Conservation (phyloP, 2,329 filamentous ascomycete genomes). For the Volutella citrinella region DNA sequence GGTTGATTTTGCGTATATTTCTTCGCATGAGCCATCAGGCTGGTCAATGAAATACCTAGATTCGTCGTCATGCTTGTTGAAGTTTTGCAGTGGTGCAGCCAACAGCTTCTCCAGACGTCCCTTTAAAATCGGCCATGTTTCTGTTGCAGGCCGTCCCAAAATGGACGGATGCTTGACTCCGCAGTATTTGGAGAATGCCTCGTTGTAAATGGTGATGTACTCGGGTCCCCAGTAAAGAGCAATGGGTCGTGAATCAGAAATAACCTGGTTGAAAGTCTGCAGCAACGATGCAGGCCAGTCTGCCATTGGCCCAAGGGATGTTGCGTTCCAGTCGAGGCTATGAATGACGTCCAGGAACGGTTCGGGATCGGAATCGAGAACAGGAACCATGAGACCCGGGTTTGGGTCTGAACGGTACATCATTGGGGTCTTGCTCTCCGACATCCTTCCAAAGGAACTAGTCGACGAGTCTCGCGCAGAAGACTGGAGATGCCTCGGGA, state of each 20-base stretch:
- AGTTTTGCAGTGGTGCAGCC: conserved; percentile 26
- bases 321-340: conserved; percentile 44
- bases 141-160: conserved; percentile 57
- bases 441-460: conserved; percentile 17
- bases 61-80: conserved; percentile 39
- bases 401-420: conserved; percentile 30
- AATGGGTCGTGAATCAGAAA: conserved; percentile 46
- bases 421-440: conserved; percentile 23
- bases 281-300: conserved; percentile 46
- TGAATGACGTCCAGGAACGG: conserved; percentile 39
- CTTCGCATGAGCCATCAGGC: conserved; percentile 39
- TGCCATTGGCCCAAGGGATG: conserved; percentile 44
- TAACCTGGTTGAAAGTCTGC: conserved; percentile 41
- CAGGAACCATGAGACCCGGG: conserved; percentile 30
- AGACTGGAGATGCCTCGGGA: conserved; percentile 19
- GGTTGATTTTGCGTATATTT: conserved; percentile 48
- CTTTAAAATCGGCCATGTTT: conserved; percentile 58
- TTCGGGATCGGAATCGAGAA: conserved; percentile 34
- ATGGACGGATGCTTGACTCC: conserved; percentile 62
- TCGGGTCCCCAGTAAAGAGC: conserved; percentile 65
- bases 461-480: conserved; percentile 18
- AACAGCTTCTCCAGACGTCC: conserved; percentile 34
- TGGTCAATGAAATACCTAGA: conserved; percentile 44
- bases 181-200: conserved; percentile 61
- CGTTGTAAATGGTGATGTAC: conserved; percentile 64